phyloP scores from a whole-genome alignment of 192 early-diverging fungal genomes.

The Entomortierella lignicola region DNA sequence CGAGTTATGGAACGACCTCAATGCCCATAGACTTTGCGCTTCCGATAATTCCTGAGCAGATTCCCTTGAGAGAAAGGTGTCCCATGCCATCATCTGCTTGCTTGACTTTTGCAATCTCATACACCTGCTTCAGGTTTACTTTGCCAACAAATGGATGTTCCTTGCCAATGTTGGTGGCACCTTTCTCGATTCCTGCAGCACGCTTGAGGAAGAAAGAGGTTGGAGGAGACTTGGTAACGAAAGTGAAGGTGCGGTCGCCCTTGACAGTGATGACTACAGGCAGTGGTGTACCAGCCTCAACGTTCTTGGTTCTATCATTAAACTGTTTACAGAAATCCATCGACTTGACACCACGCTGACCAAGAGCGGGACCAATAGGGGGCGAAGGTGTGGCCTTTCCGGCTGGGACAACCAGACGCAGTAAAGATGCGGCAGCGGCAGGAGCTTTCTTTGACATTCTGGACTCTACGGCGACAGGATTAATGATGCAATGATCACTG shows the following conservation, averaged over 20 bases:
- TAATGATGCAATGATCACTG: neutral
- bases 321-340: constrained; percentile 99
- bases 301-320: constrained; percentile 94
- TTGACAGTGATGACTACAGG: constrained; percentile 87
- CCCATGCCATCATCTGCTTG: constrained; percentile 80
- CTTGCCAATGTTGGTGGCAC: constrained; percentile 80
- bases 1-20: constrained; percentile 77
- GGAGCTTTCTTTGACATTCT: constrained; percentile 55
- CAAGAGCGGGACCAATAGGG: constrained; percentile 94
- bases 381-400: constrained; percentile 96
- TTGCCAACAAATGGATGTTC: constrained; percentile 75
- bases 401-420: constrained; percentile 85
- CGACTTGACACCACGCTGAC: constrained; percentile 95
- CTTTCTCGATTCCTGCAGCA: constrained; percentile 91
- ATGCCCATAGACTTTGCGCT: constrained; percentile 87
- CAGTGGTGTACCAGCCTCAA: constrained; percentile 83
- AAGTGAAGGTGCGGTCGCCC: constrained; percentile 93
- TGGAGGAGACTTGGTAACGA: constrained; percentile 87
- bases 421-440: constrained; percentile 45
- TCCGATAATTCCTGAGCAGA: constrained; percentile 81
- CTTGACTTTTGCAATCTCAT: constrained; percentile 95
- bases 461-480: neutral
- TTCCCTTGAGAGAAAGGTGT: constrained; percentile 73
- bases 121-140: constrained; percentile 92
- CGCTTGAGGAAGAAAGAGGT: constrained; percentile 89